Conservation (phyloP, 2,329 filamentous ascomycete species). For the Exophiala mesophila region DNA sequence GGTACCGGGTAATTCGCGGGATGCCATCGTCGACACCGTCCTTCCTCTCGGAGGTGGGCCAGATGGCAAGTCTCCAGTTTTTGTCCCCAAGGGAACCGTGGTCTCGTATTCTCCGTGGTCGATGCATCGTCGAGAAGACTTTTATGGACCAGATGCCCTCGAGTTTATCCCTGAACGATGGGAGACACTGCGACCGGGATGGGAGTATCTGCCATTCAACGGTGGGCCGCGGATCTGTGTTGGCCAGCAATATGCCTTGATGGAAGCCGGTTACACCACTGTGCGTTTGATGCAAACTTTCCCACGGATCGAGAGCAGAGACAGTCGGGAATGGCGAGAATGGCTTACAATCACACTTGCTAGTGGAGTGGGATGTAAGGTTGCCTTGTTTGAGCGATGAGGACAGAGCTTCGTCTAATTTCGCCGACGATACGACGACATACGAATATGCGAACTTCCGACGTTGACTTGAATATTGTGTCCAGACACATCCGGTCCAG, state of each 20-base stretch:
- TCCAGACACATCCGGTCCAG: too few relatives aligned
- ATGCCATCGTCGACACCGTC: conserved; percentile 38
- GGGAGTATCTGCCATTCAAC: conserved; percentile 35
- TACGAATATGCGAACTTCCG: too few relatives aligned
- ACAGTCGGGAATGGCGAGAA: conserved; percentile 44
- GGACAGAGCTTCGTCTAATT: too few relatives aligned
- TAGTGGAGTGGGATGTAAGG: conserved; percentile 66
- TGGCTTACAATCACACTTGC: conserved; percentile 75
- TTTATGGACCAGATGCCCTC: conserved; percentile 32
- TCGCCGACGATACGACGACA: too few relatives aligned
- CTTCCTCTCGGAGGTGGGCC: conserved; percentile 48
- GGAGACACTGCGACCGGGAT: conserved; percentile 28
- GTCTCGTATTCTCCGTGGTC: conserved; percentile 44
- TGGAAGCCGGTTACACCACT: conserved; percentile 63
- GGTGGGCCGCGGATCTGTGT: conserved; percentile 28
- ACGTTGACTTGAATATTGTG: too few relatives aligned
- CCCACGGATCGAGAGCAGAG: conserved; percentile 50
- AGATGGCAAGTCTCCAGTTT: conserved; percentile 43
- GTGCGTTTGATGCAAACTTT: conserved; percentile 70
- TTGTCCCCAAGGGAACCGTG: conserved; percentile 43
- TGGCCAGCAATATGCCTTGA: conserved; percentile 73
- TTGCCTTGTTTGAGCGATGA: conserved; percentile 23
- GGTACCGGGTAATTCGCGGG: conserved; percentile 37
- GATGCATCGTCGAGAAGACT: conserved; percentile 29
- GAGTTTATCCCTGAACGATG: conserved; percentile 37